Evolutionary conservation across 2,329 filamentous ascomycete species (phyloP), one percentile per base, ranked within the genome.

Genomic region (Cadophora malorum): DNA sequence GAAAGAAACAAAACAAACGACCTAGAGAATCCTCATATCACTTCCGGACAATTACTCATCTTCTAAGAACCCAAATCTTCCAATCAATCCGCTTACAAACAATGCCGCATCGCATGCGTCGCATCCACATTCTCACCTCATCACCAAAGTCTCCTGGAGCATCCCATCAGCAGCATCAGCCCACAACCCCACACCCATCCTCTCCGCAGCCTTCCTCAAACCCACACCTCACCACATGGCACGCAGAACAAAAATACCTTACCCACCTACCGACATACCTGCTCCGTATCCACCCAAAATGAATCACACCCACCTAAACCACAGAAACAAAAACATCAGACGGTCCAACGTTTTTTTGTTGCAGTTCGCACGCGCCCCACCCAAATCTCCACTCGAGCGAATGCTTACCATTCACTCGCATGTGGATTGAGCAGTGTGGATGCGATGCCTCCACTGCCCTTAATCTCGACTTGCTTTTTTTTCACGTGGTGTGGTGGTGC

Each of bases 281-380:
- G n/a, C n/a, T n/a, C n/a, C n/a, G n/a, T 38, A 38, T 9, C 14
- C 28, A 28, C 28, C 28, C 28, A 28, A 28, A 28, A 38, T 9
- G 14, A 38, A 2, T 6, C 7, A n/a, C 41, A 47, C 41, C 41
- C 41, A 47, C 14, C 41, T 38, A 14, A 38, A 28, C 28, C 28
- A 28, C 28, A 3, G 3, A 28, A 5, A 28, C 5, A 5, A 49
- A 49, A 49, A 49, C 45, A 49, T 21, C 45, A 49, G 45, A 49
- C 45, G n/a, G 45, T 14, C 19, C 45, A 49, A 14, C n/a, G 7
- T 49, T 49, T 61, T 49, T 61, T 62, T 62, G 59, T 62, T 62
- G 59, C 59, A 62, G 49, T 31, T 62, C 59, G 59, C 59, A 62
- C 41, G 14, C 59, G 59, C 59, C 59, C 59, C 59, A 62, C 59